Percentiles rank a stretch among this genome's conserved stretches.
Conservation (phyloP, 78 protist species). For the Bigelowiella natans region DNA sequence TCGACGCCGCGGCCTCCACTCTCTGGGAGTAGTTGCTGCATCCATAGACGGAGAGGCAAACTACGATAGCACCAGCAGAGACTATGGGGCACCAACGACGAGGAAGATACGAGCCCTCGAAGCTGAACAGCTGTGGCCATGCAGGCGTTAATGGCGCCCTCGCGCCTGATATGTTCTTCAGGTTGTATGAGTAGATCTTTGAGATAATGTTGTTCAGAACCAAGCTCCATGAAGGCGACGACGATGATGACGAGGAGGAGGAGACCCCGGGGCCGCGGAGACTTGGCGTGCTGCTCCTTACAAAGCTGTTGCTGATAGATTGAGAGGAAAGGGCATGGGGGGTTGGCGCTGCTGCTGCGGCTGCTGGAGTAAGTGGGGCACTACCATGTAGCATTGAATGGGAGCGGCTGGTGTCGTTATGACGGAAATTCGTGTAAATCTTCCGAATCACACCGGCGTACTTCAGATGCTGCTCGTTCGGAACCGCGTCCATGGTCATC, state of each 20-base stretch:
- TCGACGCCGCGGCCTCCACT: too few species aligned
- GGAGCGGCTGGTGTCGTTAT: too few species aligned
- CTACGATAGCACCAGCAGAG: not conserved
- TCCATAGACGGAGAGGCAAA: not conserved
- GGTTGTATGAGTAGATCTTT: not conserved
- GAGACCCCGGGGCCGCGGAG: too few species aligned
- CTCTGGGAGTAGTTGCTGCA: not conserved
- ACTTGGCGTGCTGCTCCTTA: not conserved
- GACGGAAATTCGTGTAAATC: not conserved
- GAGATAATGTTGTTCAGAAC: too few species aligned
- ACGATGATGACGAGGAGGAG: too few species aligned
- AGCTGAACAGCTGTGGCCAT: not conserved
- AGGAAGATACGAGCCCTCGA: not conserved
- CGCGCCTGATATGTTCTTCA: not conserved
- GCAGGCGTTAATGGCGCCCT: not conserved
- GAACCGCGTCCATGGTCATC: not conserved
- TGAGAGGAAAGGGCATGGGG: not conserved
- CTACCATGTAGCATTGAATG: too few species aligned
- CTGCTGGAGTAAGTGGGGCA: not conserved
- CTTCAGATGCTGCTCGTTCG: not conserved
- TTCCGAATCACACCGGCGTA: not conserved
- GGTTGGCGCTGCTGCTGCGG: not conserved
- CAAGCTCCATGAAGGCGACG: too few species aligned
- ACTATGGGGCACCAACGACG: not conserved
- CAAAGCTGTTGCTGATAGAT: not conserved